Evolutionary conservation across 106 monocot genomes (phyloP).

Genomic region (Platanthera zijinensis): DNA sequence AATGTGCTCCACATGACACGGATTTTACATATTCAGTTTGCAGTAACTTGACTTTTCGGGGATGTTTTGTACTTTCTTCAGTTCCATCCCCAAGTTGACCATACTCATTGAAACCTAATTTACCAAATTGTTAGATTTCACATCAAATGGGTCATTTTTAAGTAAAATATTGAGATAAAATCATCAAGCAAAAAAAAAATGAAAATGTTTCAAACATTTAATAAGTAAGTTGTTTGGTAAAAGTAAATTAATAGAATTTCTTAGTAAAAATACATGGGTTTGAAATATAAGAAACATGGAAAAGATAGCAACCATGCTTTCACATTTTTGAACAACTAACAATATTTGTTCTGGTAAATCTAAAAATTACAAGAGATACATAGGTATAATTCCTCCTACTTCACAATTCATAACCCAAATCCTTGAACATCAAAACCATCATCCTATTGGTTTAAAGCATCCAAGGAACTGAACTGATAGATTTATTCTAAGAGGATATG

Average conservation of each 20-base stretch:
- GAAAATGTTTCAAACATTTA: not conserved
- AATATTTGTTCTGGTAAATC: not conserved
- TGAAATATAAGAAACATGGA: not conserved
- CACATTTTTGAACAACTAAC: not conserved
- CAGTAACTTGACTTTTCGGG: slow-evolving; percentile 60
- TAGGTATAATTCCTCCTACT: not conserved
- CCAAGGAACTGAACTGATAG: not conserved
- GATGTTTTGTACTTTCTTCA: slow-evolving; percentile 63
- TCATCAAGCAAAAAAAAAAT: too few relatives aligned
- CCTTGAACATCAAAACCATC: not conserved
- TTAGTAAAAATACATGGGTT: not conserved
- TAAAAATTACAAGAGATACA: not conserved
- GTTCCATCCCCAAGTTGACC: slow-evolving; percentile 96
- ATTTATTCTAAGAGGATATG: too few relatives aligned
- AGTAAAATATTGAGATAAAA: too few relatives aligned
- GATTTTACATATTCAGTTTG: slow-evolving; percentile 73
- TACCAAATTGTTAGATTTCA: not conserved
- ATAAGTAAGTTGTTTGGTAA: not conserved
- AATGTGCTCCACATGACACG: slow-evolving; percentile 92
- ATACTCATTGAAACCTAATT: slow-evolving; percentile 82
- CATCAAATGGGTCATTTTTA: too few relatives aligned
- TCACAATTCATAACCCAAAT: not conserved
- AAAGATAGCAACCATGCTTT: not conserved
- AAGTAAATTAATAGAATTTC: not conserved
- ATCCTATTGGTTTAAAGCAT: not conserved